Evolutionary conservation across 2,329 filamentous ascomycete species (phyloP).

Genomic region (Clarireedia monteithiana): DNA sequence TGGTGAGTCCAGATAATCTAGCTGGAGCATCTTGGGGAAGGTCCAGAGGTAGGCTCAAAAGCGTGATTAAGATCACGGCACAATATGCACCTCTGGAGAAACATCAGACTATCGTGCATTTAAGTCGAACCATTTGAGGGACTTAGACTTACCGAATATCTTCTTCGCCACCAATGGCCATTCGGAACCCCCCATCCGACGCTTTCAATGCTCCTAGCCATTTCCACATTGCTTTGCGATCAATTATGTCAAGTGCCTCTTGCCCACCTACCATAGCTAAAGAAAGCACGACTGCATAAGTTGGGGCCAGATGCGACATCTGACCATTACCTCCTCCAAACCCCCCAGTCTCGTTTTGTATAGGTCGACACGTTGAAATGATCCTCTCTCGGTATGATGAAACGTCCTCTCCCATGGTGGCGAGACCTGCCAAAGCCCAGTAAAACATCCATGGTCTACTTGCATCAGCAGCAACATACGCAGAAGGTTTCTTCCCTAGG

Average conservation of each 20-base stretch:
- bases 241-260: slow-evolving; percentile 65
- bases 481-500: slow-evolving; percentile 55
- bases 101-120: slow-evolving; percentile 13
- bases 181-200: slow-evolving; percentile 78
- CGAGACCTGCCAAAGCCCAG: slow-evolving; percentile 75
- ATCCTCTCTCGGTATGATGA: slow-evolving; percentile 59
- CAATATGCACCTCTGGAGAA: slow-evolving; percentile 75
- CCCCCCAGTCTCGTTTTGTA: slow-evolving; percentile 78
- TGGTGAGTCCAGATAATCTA: slow-evolving; percentile 51
- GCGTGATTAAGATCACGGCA: slow-evolving; percentile 72
- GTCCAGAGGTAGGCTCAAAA: slow-evolving; percentile 76
- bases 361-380: slow-evolving; percentile 65
- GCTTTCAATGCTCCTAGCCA: slow-evolving; percentile 87
- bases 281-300: slow-evolving; percentile 76
- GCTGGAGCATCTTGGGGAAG: slow-evolving; percentile 67
- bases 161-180: slow-evolving; percentile 80
- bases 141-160: slow-evolving; percentile 72
- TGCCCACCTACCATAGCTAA: slow-evolving; percentile 71
- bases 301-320: slow-evolving; percentile 77
- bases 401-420: slow-evolving; percentile 68
- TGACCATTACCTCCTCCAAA: slow-evolving; percentile 95
- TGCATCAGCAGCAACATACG: slow-evolving; percentile 71
- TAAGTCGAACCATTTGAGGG: background rate
- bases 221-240: slow-evolving; percentile 81
- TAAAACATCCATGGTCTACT: slow-evolving; percentile 92